Evolutionary conservation across 257 asterid genomes (phyloP).

Genomic region (Solanum bulbocastanum): DNA sequence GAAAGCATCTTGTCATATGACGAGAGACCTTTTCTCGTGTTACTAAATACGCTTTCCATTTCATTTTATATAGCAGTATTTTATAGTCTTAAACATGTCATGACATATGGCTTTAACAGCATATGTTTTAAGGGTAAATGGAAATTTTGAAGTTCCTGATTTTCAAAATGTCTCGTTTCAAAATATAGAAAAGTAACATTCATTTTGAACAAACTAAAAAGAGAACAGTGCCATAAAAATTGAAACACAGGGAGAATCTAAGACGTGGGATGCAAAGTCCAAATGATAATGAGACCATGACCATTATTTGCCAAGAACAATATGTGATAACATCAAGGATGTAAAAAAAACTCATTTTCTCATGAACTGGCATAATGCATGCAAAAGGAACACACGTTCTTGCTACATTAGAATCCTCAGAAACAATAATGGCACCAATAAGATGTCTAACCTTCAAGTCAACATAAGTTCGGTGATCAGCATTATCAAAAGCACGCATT

Average conservation of each 20-base stretch:
- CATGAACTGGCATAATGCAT: not conserved
- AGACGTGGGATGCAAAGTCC: not conserved
- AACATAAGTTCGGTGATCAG: conserved; percentile 89
- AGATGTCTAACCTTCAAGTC: conserved; percentile 66
- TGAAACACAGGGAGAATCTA: not conserved
- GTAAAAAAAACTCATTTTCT: not conserved
- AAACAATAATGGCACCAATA: not conserved
- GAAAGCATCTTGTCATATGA: not conserved
- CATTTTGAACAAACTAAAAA: not conserved
- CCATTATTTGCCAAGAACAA: not conserved
- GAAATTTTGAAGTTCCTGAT: not conserved
- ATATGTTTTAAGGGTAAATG: not conserved
- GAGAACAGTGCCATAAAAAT: not conserved
- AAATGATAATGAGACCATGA: not conserved
- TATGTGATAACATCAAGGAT: not conserved
- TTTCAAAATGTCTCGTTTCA: not conserved
- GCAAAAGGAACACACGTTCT: not conserved
- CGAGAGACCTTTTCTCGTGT: not conserved
- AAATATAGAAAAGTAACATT: not conserved
- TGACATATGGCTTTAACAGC: not conserved
- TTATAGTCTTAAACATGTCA: not conserved
- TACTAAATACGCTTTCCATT: not conserved
- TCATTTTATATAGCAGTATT: not conserved
- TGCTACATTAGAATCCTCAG: not conserved
- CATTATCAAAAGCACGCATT: conserved; percentile 78